Conservation (phyloP, 2,329 filamentous ascomycete genomes). For the Xylaria sp. region DNA sequence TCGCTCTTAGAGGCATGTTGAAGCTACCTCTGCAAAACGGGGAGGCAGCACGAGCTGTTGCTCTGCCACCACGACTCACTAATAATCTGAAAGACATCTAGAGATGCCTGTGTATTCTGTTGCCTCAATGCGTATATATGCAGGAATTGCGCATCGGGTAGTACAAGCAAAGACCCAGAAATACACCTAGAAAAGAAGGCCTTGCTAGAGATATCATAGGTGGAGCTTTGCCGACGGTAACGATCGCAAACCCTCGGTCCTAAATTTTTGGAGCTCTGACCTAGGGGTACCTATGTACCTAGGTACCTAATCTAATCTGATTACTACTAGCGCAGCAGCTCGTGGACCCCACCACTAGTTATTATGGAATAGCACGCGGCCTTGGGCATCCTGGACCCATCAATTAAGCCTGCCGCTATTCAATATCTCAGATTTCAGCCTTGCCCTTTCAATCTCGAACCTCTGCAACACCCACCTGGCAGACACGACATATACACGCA, state of each 20-base stretch:
- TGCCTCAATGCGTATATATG: slow-evolving; percentile 51
- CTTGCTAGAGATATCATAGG: slow-evolving; percentile 10
- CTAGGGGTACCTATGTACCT: background rate
- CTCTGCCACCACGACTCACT: slow-evolving; percentile 62
- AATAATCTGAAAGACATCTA: slow-evolving; percentile 70
- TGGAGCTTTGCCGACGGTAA: slow-evolving; percentile 22
- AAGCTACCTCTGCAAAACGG: slow-evolving; percentile 56
- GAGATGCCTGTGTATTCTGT: slow-evolving; percentile 46
- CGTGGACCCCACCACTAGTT: background rate
- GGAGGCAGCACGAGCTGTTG: slow-evolving; percentile 59
- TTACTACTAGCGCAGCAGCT: background rate
- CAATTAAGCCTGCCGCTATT: background rate
- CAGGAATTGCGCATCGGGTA: slow-evolving; percentile 51
- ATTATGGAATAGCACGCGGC: background rate
- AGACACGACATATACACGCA: slow-evolving; percentile 16
- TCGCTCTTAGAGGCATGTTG: slow-evolving; percentile 84
- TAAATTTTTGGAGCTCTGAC: slow-evolving; percentile 39
- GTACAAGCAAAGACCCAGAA: slow-evolving; percentile 8
- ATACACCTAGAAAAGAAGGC: slow-evolving; percentile 4
- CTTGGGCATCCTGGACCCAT: background rate
- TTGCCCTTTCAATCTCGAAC: slow-evolving; percentile 29
- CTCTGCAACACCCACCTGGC: slow-evolving; percentile 11
- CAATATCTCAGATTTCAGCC: slow-evolving; percentile 36
- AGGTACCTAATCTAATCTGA: too few species aligned
- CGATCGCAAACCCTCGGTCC: slow-evolving; percentile 33